Percentiles rank a stretch among this genome's conserved stretches.
Evolutionary conservation across 2,329 filamentous ascomycete species (phyloP).

Genomic region (Fusarium burgessii): DNA sequence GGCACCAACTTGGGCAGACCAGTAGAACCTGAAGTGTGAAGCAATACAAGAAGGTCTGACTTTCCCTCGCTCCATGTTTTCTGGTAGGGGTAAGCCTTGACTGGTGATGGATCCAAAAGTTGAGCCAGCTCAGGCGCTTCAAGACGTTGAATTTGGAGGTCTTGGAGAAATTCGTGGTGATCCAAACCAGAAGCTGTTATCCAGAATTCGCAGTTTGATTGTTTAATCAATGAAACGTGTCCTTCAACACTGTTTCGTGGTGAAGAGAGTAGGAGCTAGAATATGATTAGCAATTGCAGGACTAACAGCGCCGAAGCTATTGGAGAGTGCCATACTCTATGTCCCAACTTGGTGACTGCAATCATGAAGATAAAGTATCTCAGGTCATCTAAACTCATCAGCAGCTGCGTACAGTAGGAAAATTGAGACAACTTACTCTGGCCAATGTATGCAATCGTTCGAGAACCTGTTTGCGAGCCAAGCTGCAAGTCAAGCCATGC

Average conservation of each 20-base stretch:
- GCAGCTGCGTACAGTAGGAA: accelerated
- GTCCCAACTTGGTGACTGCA: not conserved
- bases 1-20: not conserved
- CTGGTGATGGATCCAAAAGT: not conserved
- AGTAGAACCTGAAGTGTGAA: not conserved
- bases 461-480: not conserved
- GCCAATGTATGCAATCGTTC: not conserved
- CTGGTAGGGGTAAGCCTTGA: not conserved
- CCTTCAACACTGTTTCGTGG: not conserved
- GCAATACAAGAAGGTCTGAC: not conserved
- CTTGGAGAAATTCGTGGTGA: not conserved
- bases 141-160: not conserved
- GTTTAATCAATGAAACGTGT: not conserved
- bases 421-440: not conserved
- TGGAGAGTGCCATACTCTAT: not conserved
- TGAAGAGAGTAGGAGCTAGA: not conserved
- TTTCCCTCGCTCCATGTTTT: not conserved
- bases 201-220: not conserved
- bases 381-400: not conserved
- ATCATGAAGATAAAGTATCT: conserved; percentile 1
- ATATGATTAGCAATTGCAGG: not conserved
- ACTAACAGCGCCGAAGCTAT: not conserved
- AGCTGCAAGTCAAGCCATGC: not conserved
- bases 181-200: not conserved
- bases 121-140: not conserved